Conservation (phyloP, 257 asterid species). For the Przewalskia tangutica region DNA sequence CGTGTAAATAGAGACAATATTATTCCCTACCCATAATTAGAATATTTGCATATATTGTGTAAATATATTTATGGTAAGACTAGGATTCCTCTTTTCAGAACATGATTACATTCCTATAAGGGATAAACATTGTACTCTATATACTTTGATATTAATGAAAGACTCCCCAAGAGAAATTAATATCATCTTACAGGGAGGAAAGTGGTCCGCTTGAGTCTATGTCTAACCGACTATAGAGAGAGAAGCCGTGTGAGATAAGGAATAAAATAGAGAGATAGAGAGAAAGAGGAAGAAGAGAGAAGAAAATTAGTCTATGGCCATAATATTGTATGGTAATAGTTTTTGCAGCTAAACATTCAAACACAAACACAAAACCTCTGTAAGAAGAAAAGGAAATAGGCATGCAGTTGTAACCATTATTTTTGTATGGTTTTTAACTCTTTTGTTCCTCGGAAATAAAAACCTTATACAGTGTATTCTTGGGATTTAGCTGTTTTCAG, state of each 20-base stretch:
- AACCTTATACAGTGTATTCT: not conserved
- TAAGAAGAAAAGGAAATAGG: conserved; percentile 16
- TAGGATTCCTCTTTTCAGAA: no score
- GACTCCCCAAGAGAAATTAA: no score
- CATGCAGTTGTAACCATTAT: conserved; percentile 4
- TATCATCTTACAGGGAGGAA: no score
- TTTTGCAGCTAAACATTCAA: not conserved
- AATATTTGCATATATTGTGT: no score
- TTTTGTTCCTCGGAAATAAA: not conserved
- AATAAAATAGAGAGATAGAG: conserved; percentile 27
- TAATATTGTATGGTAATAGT: conserved; percentile 2
- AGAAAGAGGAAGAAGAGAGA: not conserved
- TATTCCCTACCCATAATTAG: no score
- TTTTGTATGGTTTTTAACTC: conserved; percentile 3
- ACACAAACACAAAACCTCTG: not conserved
- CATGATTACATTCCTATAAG: no score
- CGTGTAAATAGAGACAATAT: no score
- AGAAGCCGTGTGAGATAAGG: conserved; percentile 51
- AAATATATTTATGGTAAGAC: no score
- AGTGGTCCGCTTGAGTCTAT: conserved; percentile 80
- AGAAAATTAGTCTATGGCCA: not conserved
- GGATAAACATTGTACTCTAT: no score
- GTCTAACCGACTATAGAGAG: conserved; percentile 67
- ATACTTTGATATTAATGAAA: no score
- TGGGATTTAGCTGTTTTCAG: conserved; percentile 40